Base-by-base conservation (phyloP, 1,139 yeast species). In the Taphrina wiesneri region DNA sequence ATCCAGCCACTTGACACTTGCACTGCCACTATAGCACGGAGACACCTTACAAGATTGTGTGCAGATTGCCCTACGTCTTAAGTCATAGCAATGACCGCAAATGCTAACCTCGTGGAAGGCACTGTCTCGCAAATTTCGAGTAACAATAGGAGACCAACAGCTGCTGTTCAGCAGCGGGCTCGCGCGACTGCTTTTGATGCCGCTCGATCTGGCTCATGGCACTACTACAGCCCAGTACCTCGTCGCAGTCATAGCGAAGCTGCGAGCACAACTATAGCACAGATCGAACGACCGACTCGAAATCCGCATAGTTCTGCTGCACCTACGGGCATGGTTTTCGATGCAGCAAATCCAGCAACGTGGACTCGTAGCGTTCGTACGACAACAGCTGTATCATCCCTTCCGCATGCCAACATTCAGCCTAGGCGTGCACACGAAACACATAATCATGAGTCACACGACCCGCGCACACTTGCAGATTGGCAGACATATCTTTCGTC, bases 321-420 rank as follows among this genome's bases (percentile, higher is more conserved):
- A 23, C 21, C 56, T 17, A 26, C 49, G 9, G 43, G n/a, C 7
- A 13, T n/a, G 43, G 43, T 39, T 4, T 60, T 60, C 30, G 64
- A 60, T 32, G 64, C 64, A 3, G 64, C 64, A 11, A 41, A 60
- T 19, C 56, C 64, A n/a, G 49, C 57, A 21, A 60, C 64, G 2
- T 60, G 64, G 64, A 51, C 30, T 25, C 64, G 57, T 15, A 28
- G 57, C 6, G 21, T 56, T 15, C 53, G 34, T 34, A 43, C 15
- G 19, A 17, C 21, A 13, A 34, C 23, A 21, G 28, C 26, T 5
- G 43, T n/a, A 2, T 45, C 49, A 9, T 7, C 28, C 1, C 13
- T 7, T 3, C 7, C 28, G 28, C 26, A 6, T 15, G 13, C 49
- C 2, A 3, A 5, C 11, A 21, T 6, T n/a, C 49, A 2, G n/a